Percentiles rank a stretch among this genome's conserved stretches.
These are phyloP conservation scores for Pholiota microspora DNA, from an alignment of 768 basidiomycete species.

Conservation along the genomic window DNA sequence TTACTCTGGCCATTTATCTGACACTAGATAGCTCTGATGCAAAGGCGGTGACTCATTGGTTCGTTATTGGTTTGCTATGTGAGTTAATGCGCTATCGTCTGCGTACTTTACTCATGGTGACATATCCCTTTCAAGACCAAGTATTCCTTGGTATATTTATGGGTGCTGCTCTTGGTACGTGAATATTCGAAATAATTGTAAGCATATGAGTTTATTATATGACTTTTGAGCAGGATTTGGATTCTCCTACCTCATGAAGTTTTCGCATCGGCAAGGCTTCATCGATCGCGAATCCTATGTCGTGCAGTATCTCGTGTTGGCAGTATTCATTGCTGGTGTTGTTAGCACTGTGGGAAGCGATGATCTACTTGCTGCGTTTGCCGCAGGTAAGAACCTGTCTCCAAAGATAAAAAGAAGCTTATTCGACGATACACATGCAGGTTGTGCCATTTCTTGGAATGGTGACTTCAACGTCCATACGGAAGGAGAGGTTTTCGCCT, in stretches of 20 bases:
- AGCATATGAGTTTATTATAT: no score
- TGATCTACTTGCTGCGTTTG: slow-evolving; percentile 88
- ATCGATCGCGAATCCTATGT: slow-evolving; percentile 70
- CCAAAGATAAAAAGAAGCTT: background rate
- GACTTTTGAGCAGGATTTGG: slow-evolving; percentile 40
- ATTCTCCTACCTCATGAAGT: slow-evolving; percentile 74
- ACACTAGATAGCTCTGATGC: slow-evolving; percentile 62
- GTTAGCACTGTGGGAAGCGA: slow-evolving; percentile 81
- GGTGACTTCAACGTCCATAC: slow-evolving; percentile 78
- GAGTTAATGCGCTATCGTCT: slow-evolving; percentile 21
- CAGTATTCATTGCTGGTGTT: slow-evolving; percentile 74
- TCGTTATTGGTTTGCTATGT: slow-evolving; percentile 84
- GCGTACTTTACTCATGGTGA: background rate
- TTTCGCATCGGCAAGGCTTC: slow-evolving; percentile 26
- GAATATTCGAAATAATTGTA: background rate
- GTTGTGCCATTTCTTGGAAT: slow-evolving; percentile 91
- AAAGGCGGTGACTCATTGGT: slow-evolving; percentile 79
- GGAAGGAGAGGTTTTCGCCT: slow-evolving; percentile 84
- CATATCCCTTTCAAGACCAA: slow-evolving; percentile 50
- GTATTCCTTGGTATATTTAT: slow-evolving; percentile 73
- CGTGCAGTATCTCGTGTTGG: slow-evolving; percentile 75
- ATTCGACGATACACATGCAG: slow-evolving; percentile 33
- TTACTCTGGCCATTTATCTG: slow-evolving; percentile 84
- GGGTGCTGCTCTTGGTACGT: slow-evolving; percentile 54
- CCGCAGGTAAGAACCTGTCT: slow-evolving; percentile 49